phyloP scores from a whole-genome alignment of 2,329 filamentous ascomycete genomes.

The Davidsoniella neocaledoniae region DNA sequence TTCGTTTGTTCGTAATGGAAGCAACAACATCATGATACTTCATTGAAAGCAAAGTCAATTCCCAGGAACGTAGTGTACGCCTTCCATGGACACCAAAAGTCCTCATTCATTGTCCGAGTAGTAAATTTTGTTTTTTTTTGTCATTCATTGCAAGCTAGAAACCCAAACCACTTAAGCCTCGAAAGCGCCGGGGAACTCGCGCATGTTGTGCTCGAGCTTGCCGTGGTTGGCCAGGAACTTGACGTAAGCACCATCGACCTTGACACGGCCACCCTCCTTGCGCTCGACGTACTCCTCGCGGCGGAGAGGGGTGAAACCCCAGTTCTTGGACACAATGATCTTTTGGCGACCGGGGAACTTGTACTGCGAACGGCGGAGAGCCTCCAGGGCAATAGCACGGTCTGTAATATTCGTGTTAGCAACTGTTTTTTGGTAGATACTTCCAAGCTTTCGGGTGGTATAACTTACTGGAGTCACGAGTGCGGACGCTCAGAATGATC shows the following conservation, averaged over 20 bases:
- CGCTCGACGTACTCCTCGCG: conserved; percentile 95
- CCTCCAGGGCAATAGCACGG: conserved; percentile 89
- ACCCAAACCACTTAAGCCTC: conserved; percentile 30
- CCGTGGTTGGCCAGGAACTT: conserved; percentile 98
- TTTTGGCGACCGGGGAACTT: conserved; percentile 99
- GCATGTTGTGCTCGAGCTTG: conserved; percentile 69
- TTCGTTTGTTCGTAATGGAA: too few relatives aligned
- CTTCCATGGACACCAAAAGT: conserved; percentile 3
- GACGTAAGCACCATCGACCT: conserved; percentile 97
- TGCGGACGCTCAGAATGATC: conserved; percentile 94
- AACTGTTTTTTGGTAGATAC: not conserved
- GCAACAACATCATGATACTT: too few relatives aligned
- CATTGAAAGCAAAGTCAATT: not conserved
- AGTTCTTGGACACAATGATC: conserved; percentile 99
- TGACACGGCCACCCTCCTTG: conserved; percentile 83
- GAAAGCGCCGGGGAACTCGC: conserved; percentile 90
- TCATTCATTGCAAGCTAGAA: conserved; percentile 13
- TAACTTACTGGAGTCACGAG: conserved; percentile 75
- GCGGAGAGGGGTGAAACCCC: conserved; percentile 97
- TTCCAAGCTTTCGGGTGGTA: not conserved
- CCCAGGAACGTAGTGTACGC: not conserved
- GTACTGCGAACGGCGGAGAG: conserved; percentile 98
- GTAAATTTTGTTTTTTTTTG: conserved; percentile 12
- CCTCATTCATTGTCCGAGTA: conserved; percentile 5
- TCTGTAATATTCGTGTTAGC: conserved; percentile 28